A percentile compares a stretch with the other conserved stretches of the same genome.
phyloP scores from a whole-genome alignment of 495 filamentous ascomycete species.

The Tuber brumale region DNA sequence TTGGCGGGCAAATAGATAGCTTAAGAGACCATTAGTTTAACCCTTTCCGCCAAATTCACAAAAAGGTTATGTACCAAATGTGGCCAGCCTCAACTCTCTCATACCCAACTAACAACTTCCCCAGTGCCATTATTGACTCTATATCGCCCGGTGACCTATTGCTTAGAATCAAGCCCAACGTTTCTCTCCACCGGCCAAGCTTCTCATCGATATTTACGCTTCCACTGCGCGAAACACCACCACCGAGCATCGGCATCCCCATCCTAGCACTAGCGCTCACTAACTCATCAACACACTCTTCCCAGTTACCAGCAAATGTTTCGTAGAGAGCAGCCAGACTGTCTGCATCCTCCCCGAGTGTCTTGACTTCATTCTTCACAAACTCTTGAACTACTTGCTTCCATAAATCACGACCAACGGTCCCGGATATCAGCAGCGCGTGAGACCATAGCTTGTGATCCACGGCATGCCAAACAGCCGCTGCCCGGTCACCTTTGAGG shows the following conservation, averaged over 20 bases:
- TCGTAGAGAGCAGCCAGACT: conserved; percentile 86
- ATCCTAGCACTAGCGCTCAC: conserved; percentile 91
- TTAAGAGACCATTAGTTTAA: conserved; percentile 5
- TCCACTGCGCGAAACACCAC: conserved; percentile 18
- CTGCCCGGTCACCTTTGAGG: conserved; percentile 73
- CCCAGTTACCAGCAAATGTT: conserved; percentile 84
- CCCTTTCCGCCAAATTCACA: conserved; percentile 4
- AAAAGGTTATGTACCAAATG: conserved; percentile 64
- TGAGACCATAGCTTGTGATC: conserved; percentile 94
- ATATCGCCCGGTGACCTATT: conserved; percentile 78
- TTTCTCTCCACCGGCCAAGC: conserved; percentile 89
- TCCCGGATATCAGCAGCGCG: conserved; percentile 84
- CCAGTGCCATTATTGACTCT: conserved; percentile 69
- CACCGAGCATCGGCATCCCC: conserved; percentile 68
- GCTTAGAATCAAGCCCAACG: conserved; percentile 72
- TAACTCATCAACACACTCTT: conserved; percentile 91
- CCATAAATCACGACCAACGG: conserved; percentile 61
- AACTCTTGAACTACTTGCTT: conserved; percentile 93
- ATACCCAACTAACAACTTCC: conserved; percentile 77
- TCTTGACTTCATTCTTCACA: conserved; percentile 83
- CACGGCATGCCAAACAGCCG: conserved; percentile 90
- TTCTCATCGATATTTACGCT: conserved; percentile 70
- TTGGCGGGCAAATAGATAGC: conserved; percentile 54
- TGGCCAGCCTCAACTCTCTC: conserved; percentile 85
- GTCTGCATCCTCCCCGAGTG: conserved; percentile 64